Evolutionary conservation across 805 yeast genomes (phyloP).

Genomic region (Pichia kluyveri): DNA sequence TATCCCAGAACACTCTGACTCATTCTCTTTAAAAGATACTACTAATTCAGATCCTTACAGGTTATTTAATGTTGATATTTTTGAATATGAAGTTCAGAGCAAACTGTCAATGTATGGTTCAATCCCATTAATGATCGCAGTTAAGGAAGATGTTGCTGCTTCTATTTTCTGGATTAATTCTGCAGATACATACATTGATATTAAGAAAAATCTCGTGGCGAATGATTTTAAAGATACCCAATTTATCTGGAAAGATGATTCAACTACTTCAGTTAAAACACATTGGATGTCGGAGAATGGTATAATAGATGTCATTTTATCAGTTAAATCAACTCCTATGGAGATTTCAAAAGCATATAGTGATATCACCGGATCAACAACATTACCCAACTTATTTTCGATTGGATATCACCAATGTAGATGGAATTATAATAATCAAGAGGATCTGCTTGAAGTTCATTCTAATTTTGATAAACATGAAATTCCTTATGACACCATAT

Average conservation of each 20-base stretch:
- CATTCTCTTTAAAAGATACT: slow-evolving; percentile 68
- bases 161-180: slow-evolving; percentile 90
- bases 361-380: slow-evolving; percentile 59
- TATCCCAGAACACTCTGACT: slow-evolving; percentile 94
- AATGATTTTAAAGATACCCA: slow-evolving; percentile 7
- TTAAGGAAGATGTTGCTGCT: slow-evolving; percentile 44
- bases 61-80: slow-evolving; percentile 86
- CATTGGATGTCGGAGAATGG: slow-evolving; percentile 98
- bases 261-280: slow-evolving; percentile 26
- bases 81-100: slow-evolving; percentile 81
- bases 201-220: slow-evolving; percentile 29
- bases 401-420: slow-evolving; percentile 94
- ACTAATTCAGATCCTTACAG: slow-evolving; percentile 64
- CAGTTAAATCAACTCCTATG: slow-evolving; percentile 47
- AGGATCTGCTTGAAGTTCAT: slow-evolving; percentile 70
- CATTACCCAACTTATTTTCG: slow-evolving; percentile 68
- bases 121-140: slow-evolving; percentile 79
- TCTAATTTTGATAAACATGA: slow-evolving; percentile 58
- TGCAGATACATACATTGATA: slow-evolving; percentile 87
- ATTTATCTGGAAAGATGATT: not conserved
- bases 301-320: slow-evolving; percentile 61
- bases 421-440: slow-evolving; percentile 91
- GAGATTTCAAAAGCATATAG: slow-evolving; percentile 57
- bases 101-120: slow-evolving; percentile 91
- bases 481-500: slow-evolving; percentile 84